Evolutionary conservation across 352 stramenopile species (phyloP), one percentile per base, ranked within the genome.

Genomic region (Blastocystis sp.): DNA sequence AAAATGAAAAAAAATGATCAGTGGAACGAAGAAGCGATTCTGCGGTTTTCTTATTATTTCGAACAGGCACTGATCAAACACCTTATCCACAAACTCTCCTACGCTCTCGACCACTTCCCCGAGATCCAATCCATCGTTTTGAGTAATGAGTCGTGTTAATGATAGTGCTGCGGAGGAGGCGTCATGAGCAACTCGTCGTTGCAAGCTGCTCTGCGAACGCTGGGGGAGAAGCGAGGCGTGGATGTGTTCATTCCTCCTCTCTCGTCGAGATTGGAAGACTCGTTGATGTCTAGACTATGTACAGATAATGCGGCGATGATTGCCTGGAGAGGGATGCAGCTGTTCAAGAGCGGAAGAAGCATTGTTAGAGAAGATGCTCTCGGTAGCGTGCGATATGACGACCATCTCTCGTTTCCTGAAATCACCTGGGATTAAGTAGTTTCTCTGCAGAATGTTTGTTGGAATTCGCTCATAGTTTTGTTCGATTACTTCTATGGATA

Each of bases 261-360:
- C 15, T 26, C 62, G 62, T 73, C 11, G 4, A 77, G 7, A 9
- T 43, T 15, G 15, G 20, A 41, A 18, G 29, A 23, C 5, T 77
- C 18, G 7, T 55, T 84, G 34, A 68, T 9, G 18, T 2, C 5
- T 84, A 84, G 73, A 50, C 23, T 54, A 15, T 84, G 73, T 64
- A 84, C 73, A 23, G 73, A 84, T 45, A 84, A 84, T 84, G 73
- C 73, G 3, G 55, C 68, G 13, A 84, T 84, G 73, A 84, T 84
- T 68, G 73, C 73, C 13, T 84, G 73, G 73, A 9, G 73, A 53
- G 73, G 73, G 26, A 18, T 66, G 0, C 73, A 84, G 50, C n/a
- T 84, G 6, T 84, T 63, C 5, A 39, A 69, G 2, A 23, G 11
- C 13, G 56, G 56, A 20, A 41, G 53, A n/a, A 23, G 11, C 20